Conservation (phyloP, 768 basidiomycete species). For the Chiua virens region DNA sequence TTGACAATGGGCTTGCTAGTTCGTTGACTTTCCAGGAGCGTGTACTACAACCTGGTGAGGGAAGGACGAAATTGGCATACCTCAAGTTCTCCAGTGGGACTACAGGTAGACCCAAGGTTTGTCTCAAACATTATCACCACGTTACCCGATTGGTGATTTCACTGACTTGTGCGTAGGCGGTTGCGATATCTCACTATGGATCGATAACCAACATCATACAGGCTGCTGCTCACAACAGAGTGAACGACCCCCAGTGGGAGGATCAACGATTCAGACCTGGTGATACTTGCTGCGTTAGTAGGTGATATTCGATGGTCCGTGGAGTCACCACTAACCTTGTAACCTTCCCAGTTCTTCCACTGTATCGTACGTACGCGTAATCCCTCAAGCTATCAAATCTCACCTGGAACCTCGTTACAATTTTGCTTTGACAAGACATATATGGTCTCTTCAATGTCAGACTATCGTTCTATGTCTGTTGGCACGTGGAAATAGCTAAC, state of each 20-base stretch:
- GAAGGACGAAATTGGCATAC: conserved; percentile 66
- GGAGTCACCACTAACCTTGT: background rate
- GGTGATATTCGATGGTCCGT: conserved; percentile 3
- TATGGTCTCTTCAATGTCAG: conserved; percentile 65
- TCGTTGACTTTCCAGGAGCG: conserved; percentile 47
- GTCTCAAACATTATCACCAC: background rate
- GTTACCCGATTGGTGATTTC: background rate
- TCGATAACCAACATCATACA: conserved; percentile 65
- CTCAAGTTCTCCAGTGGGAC: conserved; percentile 76
- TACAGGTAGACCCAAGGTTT: conserved; percentile 73
- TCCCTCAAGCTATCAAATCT: too few species aligned
- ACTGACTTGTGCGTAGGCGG: conserved; percentile 42
- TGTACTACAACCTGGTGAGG: conserved; percentile 55
- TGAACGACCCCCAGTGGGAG: conserved; percentile 44
- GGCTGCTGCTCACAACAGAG: conserved; percentile 50
- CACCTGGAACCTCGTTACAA: too few species aligned
- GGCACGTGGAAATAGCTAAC: background rate
- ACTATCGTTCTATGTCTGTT: background rate
- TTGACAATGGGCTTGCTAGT: conserved; percentile 46
- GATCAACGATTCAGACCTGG: conserved; percentile 57
- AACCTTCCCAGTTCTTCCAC: conserved; percentile 47
- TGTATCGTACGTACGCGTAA: conserved; percentile 61
- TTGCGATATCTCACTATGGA: conserved; percentile 62
- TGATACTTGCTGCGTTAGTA: conserved; percentile 61
- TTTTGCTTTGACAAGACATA: conserved; percentile 44